Conservation (phyloP, 768 basidiomycete genomes). For the Boletus eberwhitei region DNA sequence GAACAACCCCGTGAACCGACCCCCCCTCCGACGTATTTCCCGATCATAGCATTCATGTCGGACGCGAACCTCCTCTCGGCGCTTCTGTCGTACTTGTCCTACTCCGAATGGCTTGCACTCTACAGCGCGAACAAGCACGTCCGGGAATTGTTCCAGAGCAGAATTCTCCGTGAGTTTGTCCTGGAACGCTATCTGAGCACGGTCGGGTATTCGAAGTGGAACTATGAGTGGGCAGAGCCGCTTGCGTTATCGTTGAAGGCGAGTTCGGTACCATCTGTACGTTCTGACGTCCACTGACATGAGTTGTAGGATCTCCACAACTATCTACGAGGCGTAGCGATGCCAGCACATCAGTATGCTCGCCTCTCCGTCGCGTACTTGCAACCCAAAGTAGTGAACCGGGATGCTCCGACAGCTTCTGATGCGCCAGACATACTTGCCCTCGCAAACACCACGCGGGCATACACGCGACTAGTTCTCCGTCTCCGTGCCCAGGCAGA, state of each 20-base stretch:
- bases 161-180: constrained; percentile 56
- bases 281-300: constrained; percentile 5
- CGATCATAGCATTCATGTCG: constrained; percentile 54
- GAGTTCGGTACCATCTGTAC: constrained; percentile 20
- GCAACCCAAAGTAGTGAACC: constrained; percentile 42
- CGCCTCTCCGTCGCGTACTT: constrained; percentile 57
- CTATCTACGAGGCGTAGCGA: constrained; percentile 76
- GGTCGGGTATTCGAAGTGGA: constrained; percentile 74
- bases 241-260: constrained; percentile 62
- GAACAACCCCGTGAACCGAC: constrained; percentile 21
- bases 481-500: constrained; percentile 80
- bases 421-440: constrained; percentile 44
- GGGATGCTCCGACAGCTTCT: constrained; percentile 40
- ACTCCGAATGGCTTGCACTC: constrained; percentile 67
- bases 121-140: constrained; percentile 55
- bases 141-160: constrained; percentile 46
- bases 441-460: constrained; percentile 60
- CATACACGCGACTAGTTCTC: constrained; percentile 78
- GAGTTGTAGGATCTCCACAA: constrained; percentile 63
- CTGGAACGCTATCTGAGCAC: constrained; percentile 66
- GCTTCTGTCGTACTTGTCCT: constrained; percentile 63
- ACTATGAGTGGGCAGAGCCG: constrained; percentile 51
- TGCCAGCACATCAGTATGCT: constrained; percentile 71
- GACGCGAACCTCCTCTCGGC: constrained; percentile 48
- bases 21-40: constrained; percentile 38